These are phyloP conservation scores for Musa schizocarpa DNA, from an alignment of 176 grass and related monocot species.

Conservation along the genomic window DNA sequence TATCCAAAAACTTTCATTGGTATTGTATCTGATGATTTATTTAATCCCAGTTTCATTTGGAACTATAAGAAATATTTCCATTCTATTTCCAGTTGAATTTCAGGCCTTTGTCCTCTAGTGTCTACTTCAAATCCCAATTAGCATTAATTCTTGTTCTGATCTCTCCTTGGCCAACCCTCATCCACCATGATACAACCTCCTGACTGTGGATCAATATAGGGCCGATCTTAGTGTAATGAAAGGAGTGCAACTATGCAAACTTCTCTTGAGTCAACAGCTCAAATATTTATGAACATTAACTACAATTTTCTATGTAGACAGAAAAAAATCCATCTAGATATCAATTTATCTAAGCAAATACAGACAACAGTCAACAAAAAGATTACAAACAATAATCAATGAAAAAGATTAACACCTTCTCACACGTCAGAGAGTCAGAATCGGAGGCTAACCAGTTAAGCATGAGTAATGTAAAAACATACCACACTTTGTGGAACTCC, in stretches of 20 bases:
- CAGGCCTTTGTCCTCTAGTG: not conserved
- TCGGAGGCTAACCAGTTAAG: not conserved
- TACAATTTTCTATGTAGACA: not conserved
- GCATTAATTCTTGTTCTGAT: not conserved
- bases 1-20: no score
- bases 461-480: conserved; percentile 23
- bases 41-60: not conserved
- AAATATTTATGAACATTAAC: not conserved
- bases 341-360: not conserved
- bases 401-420: not conserved
- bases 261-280: not conserved
- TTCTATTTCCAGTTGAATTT: no score
- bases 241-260: no score
- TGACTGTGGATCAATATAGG: not conserved
- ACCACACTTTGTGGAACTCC: conserved; percentile 86
- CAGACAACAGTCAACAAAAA: not conserved
- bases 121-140: not conserved
- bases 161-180: not conserved
- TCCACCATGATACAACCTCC: not conserved
- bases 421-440: not conserved
- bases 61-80: not conserved
- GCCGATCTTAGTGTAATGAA: no score
- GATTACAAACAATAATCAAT: not conserved
- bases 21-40: not conserved
- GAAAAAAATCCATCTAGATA: not conserved